Conservation (phyloP, 2,329 filamentous ascomycete genomes). For the Fusarium xyrophilum region DNA sequence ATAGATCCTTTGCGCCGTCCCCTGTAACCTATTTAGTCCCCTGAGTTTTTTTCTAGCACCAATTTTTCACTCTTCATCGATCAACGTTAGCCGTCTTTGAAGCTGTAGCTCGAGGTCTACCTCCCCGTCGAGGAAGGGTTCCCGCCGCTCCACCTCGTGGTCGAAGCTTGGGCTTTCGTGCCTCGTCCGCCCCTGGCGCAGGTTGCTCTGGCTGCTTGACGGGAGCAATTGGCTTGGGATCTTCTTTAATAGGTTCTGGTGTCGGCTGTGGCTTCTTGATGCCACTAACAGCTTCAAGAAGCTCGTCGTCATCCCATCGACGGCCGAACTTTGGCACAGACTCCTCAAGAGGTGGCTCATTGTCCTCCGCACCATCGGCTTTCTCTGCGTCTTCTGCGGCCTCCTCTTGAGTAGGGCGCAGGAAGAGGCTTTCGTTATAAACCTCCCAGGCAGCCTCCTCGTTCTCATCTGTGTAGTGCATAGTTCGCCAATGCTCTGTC, state of each 20-base stretch:
- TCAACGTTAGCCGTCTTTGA: slow-evolving; percentile 29
- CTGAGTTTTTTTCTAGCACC: neutral
- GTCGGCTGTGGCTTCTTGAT: slow-evolving; percentile 50
- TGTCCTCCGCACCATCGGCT: slow-evolving; percentile 25
- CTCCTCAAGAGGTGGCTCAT: slow-evolving; percentile 43
- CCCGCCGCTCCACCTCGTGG: slow-evolving; percentile 39
- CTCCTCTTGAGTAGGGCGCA: slow-evolving; percentile 33
- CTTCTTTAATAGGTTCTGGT: slow-evolving; percentile 39
- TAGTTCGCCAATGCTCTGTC: slow-evolving; percentile 79
- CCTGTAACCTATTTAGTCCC: slow-evolving; percentile 29
- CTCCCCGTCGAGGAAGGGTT: slow-evolving; percentile 40
- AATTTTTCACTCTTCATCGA: neutral
- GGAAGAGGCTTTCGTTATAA: slow-evolving; percentile 74
- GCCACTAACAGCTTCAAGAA: slow-evolving; percentile 56
- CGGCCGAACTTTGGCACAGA: slow-evolving; percentile 50
- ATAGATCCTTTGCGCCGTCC: slow-evolving; percentile 33
- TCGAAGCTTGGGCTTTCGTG: slow-evolving; percentile 40
- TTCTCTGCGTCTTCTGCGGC: slow-evolving; percentile 26
- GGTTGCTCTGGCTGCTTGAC: slow-evolving; percentile 24
- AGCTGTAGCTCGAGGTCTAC: slow-evolving; percentile 37
- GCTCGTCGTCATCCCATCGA: slow-evolving; percentile 53
- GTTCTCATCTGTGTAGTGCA: slow-evolving; percentile 85
- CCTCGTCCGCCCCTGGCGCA: slow-evolving; percentile 35
- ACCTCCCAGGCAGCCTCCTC: slow-evolving; percentile 75
- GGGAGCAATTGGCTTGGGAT: slow-evolving; percentile 37